Evolutionary conservation across 2,329 filamentous ascomycete species (phyloP).

Genomic region (Epichloe hybrida): DNA sequence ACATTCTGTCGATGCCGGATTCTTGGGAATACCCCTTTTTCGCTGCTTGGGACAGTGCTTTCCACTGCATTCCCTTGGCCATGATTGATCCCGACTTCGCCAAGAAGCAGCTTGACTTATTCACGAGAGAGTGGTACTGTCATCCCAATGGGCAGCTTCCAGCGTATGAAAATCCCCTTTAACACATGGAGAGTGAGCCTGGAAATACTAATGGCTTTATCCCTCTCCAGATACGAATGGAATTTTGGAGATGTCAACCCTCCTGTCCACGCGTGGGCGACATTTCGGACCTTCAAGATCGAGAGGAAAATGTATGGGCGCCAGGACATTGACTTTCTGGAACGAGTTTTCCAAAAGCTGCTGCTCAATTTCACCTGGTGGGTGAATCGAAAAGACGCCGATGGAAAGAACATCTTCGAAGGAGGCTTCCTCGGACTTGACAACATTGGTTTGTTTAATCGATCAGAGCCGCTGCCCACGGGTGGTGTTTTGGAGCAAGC

Average conservation of each 20-base stretch:
- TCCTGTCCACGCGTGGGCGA: constrained; percentile 90
- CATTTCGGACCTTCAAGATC: constrained; percentile 94
- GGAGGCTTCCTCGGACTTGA: constrained; percentile 90
- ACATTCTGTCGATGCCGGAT: constrained; percentile 94
- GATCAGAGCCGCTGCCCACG: constrained; percentile 86
- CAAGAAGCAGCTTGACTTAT: constrained; percentile 93
- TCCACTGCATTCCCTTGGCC: constrained; percentile 88
- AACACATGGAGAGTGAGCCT: background rate
- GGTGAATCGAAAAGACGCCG: constrained; percentile 90
- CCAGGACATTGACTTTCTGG: constrained; percentile 88
- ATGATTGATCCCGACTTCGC: constrained; percentile 98
- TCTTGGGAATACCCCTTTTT: constrained; percentile 99
- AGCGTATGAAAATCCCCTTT: constrained; percentile 40
- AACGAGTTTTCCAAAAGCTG: constrained; percentile 92
- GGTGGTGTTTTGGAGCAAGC: constrained; percentile 91
- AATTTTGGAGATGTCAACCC: constrained; percentile 97
- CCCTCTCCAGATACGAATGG: constrained; percentile 57
- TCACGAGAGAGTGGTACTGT: constrained; percentile 97
- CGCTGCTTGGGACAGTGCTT: constrained; percentile 92
- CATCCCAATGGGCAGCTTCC: constrained; percentile 93
- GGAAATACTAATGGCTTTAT: constrained; percentile 7
- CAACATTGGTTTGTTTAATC: constrained; percentile 96
- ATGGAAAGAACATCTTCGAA: constrained; percentile 95
- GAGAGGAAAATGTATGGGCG: constrained; percentile 94
- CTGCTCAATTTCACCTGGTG: constrained; percentile 98